Evolutionary conservation across 768 basidiomycete genomes (phyloP), one percentile per base, ranked within the genome.

Genomic region (Rhizopogon vinicolor): DNA sequence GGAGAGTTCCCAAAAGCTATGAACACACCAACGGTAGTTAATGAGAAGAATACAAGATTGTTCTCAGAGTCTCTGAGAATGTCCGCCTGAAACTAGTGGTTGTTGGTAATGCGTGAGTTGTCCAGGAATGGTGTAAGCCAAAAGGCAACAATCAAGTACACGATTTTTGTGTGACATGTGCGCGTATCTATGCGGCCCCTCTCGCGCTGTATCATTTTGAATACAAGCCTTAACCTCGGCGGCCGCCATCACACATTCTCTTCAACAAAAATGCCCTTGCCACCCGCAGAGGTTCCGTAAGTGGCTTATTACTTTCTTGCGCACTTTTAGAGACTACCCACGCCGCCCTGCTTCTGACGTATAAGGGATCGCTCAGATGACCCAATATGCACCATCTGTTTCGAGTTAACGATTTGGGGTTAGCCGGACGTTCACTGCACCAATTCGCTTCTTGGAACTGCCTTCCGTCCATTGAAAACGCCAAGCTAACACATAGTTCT

Each of bases 261-360:
- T 16, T 41, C 46, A 12, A 46, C 42, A 53, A 61, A 46, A 57
- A 55, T 60, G 9, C 51, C 51, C 52, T 51, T 58, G 52, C 59
- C 58, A 33, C 40, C 52, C 49, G 41, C 54, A n/a, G 55, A 52
- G 42, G 51, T 58, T 35, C 28, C 48, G 68, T 69, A 45, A 63
- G 66, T 64, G 13, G 14, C 18, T 33, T 29, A 9, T 33, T 29
- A 12, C 9, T 33, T 22, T 44, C 28, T 31, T 35, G 44, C 29
- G 18, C 7, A 44, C 25, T 19, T 14, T 51, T n/a, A 25, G 25
- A 25, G 41, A 33, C 41, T n/a, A 39, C 31, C 5, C 25, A 3
- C 7, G 39, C 10, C 42, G 42, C 8, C n/a, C 43, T 10, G 46
- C n/a, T 53, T 41, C 18, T 10, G 25, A 12, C 12, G 12, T 37